Base-by-base conservation (phyloP, 1,139 yeast genomes). In the Pichia sorboxylosa region DNA sequence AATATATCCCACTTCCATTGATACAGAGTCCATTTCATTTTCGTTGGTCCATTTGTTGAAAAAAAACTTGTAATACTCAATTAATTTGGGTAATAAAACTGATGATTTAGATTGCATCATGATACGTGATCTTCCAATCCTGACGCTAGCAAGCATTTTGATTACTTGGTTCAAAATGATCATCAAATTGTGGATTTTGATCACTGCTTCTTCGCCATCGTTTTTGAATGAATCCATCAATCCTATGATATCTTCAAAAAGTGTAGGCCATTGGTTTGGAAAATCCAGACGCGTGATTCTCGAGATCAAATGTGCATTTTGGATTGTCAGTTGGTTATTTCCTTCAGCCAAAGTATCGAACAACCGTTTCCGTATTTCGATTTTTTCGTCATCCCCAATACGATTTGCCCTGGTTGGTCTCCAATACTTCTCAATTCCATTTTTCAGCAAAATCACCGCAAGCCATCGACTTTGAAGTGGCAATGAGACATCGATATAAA, bases 341-440 rank as follows among this genome's bases (percentile, higher is more conserved):
- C 77, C 72, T 50, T 83, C 95, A 40, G 64, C 65, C 11, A 83
- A 54, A 28, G 71, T 53, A 25, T 65, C 62, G 46, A 87, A 78
- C 11, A 84, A 54, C 31, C 77, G 59, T 9, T 55, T 47, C 34
- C 77, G 65, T 31, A 90, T 82, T 33, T 65, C 68, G 0, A 45
- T 44, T 50, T 85, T 87, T 47, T 85, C 96, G 11, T 78, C 84
- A 32, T 65, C 67, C 8, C 64, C 44, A 13, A 84, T 73, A 2
- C 82, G 71, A 40, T 51, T 47, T 25, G 49, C 34, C 19, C 83
- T 64, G 0, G 84, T 65, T 1, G 76, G 61, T 37, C 95, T 62
- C 97, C 97, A 87, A 47, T 73, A 74, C 46, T 68, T 73, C 21
- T 83, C 94, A 17, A 83, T 61, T 2, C 94, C 93, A 54, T 87